Conservation (phyloP, 2,329 filamentous ascomycete species). For the Botrytis medusae region DNA sequence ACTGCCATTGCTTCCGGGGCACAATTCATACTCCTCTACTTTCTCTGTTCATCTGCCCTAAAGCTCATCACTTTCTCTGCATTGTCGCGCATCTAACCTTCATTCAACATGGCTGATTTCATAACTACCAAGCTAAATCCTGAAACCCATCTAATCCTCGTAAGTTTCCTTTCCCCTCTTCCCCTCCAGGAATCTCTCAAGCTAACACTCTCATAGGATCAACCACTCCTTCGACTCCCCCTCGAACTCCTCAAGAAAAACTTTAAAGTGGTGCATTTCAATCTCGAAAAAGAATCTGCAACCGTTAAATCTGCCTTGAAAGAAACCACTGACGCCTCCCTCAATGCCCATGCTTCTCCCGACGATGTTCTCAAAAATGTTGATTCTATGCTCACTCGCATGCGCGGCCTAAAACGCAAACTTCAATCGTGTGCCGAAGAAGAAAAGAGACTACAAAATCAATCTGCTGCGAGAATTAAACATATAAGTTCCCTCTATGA, state of each 20-base stretch:
- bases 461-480: slow-evolving; percentile 72
- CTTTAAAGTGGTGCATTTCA: slow-evolving; percentile 80
- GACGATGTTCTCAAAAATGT: slow-evolving; percentile 76
- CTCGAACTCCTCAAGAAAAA: slow-evolving; percentile 92
- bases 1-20: neutral
- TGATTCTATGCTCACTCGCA: slow-evolving; percentile 80
- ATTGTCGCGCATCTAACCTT: neutral
- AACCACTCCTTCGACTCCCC: slow-evolving; percentile 88
- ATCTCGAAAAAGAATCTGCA: slow-evolving; percentile 69
- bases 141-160: slow-evolving; percentile 72
- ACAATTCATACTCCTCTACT: neutral
- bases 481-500: slow-evolving; percentile 80
- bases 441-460: slow-evolving; percentile 72
- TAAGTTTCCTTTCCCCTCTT: slow-evolving; percentile 41
- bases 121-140: slow-evolving; percentile 69
- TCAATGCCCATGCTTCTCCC: slow-evolving; percentile 58
- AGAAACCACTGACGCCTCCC: slow-evolving; percentile 51
- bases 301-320: slow-evolving; percentile 61
- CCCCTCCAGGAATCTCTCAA: slow-evolving; percentile 25
- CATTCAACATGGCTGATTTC: slow-evolving; percentile 54
- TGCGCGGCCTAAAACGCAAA: slow-evolving; percentile 87
- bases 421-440: slow-evolving; percentile 75
- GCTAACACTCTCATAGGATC: slow-evolving; percentile 61
- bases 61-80: neutral
- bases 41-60: neutral